Evolutionary conservation across 2,329 filamentous ascomycete genomes (phyloP).

Genomic region (Chaetomium sp.): DNA sequence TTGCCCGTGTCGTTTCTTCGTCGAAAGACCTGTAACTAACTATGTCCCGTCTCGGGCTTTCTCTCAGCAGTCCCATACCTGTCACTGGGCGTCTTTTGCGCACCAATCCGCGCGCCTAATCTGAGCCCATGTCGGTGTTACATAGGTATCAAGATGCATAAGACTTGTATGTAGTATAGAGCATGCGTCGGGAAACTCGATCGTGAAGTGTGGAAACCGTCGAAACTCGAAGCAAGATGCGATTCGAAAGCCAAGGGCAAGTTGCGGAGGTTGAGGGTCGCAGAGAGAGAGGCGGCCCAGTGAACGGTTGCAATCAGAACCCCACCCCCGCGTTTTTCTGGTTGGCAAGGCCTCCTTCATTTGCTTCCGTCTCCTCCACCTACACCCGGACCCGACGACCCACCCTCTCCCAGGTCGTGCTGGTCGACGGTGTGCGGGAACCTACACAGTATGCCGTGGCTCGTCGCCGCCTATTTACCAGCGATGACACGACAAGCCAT

Average conservation of each 20-base stretch:
- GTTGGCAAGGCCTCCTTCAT: conserved; percentile 26
- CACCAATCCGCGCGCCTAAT: conserved; percentile 8
- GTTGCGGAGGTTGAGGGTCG: conserved; percentile 13
- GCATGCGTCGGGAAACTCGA: background rate
- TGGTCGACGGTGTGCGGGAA: conserved; percentile 13
- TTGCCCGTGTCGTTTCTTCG: background rate
- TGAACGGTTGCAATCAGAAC: conserved; percentile 25
- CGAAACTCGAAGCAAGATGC: background rate
- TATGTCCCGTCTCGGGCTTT: too few species aligned
- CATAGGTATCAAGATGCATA: background rate
- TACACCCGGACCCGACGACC: conserved; percentile 16
- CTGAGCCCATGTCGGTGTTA: background rate
- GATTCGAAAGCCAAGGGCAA: background rate
- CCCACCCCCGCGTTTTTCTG: conserved; percentile 34
- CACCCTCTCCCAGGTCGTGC: conserved; percentile 13
- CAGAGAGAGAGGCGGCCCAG: background rate
- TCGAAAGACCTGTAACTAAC: background rate
- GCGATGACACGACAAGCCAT: background rate
- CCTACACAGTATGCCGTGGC: too few species aligned
- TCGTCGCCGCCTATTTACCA: conserved; percentile 8
- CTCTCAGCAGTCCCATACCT: background rate
- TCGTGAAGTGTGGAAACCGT: background rate
- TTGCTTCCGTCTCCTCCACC: conserved; percentile 24
- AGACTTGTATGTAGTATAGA: background rate
- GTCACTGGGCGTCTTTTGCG: background rate